Base-by-base conservation (phyloP, 2,329 filamentous ascomycete species). In the Ascochyta viciae-villosae region DNA sequence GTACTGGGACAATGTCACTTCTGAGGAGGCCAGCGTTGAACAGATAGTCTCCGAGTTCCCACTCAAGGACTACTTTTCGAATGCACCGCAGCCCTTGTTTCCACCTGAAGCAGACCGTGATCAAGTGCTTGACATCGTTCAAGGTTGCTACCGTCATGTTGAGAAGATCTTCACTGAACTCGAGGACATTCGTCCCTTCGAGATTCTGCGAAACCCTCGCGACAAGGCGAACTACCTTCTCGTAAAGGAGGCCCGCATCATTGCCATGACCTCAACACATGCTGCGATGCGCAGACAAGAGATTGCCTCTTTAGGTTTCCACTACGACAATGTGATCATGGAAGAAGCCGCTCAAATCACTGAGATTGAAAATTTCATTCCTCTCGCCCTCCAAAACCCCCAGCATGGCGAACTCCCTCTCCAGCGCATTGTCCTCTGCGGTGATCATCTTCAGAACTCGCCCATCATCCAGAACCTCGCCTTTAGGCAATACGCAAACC, bases 221-320 rank as follows among this genome's bases (percentile, higher is more conserved):
- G 95, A 99, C 74, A 97, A 96, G 78, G 90, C 93, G 47, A 98
- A 98, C 75, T 99, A 99, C 71, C 86, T 99, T 6, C 85, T 99
- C 31, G 89, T 92, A 6, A 97, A 92, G 68, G 94, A 98, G 77
- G 96, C 96, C n/a, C 89, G 95, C 33, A 95, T 99, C 60, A 89
- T 99, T 62, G 96, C 95, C 54, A 99, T 99, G 96, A 99, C 95
- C 16, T 96, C 93, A 4, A 99, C 96, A 0, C 95, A 99, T 75
- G 96, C 95, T 4, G 95, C 95, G 1, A 99, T 99, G 84, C 87
- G 92, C 58, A 84, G 94, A 60, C 87, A 91, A 61, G 94, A 98
- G 68, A 98, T 99, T 66, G 89, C 92, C 0, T 84, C 86, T 15
- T 83, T 98, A n/a, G 93, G 93, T 15, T 99, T 99, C 77, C 91